Evolutionary conservation across 768 basidiomycete species (phyloP), one percentile per base, ranked within the genome.

Genomic region (Tulasnella sp.): DNA sequence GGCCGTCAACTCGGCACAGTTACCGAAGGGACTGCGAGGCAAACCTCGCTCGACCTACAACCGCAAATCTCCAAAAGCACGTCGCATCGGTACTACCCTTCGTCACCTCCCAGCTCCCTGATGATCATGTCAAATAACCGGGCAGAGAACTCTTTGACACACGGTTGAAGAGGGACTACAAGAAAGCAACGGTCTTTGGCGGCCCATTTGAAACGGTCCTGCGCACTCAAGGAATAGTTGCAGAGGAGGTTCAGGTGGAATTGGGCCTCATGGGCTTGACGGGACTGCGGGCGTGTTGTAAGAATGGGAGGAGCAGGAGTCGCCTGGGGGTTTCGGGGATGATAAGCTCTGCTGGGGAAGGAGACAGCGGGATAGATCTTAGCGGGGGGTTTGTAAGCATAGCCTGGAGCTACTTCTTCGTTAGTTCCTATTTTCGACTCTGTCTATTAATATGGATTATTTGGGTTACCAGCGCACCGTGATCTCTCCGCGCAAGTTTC

Each of bases 111-210:
- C 74, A 36, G 1, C 54, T 70, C 64, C 38, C 68, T 25, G 74
- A 40, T 7, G 74, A 76, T 36, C 67, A 67, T 8, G 74, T 67
- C n/a, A 40, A 45, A 45, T 22, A 67, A 40, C 68, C 67, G 37
- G 74, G 74, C 12, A 68, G 25, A 15, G 74, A 76, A 15, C 69
- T 76, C 39, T 76, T 42, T 39, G 74, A 67, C 15, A 19, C 74
- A 12, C 29, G n/a, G 3, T 68, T 36, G 9, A 76, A 76, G 67
- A 68, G 49, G 67, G 19, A 67, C 19, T 76, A 76, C 36, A 9
- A 40, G 58, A 76, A 67, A 25, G 74, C 67, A 7, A 40, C 52
- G n/a, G 74, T 76, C 19, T 76, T 76, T 40, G 74, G 69, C 37
- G 74, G 69, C 69, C 67, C 74, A 8, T 67, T 39, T 29, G 74